Conservation (phyloP, 176 grass and related monocot species). For the Typha latifolia region DNA sequence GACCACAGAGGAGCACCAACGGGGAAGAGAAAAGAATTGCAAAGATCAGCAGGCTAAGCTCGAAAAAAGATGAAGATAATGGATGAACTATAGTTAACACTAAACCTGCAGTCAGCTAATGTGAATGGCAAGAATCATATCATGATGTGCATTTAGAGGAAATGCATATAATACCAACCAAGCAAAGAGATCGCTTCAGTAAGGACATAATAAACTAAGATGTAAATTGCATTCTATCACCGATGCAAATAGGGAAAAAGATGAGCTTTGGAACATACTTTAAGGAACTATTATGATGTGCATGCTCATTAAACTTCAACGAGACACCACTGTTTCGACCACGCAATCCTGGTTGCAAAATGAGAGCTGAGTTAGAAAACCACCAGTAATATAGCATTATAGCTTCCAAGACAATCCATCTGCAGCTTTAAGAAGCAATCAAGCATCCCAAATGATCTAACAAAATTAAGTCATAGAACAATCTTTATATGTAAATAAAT, state of each 20-base stretch:
- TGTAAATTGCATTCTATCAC: neutral
- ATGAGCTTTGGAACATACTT: conserved; percentile 27
- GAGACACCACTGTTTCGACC: conserved; percentile 16
- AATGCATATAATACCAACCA: neutral
- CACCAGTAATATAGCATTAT: conserved; percentile 2
- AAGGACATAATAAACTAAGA: neutral
- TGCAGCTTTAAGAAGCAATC: no score
- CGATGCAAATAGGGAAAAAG: conserved; percentile 10
- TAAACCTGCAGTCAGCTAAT: no score
- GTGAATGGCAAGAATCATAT: neutral
- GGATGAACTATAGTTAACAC: no score
- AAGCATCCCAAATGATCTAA: no score
- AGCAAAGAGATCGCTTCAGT: neutral
- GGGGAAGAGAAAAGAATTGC: no score
- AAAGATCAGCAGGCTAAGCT: no score
- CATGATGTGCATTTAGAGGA: neutral
- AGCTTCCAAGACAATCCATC: neutral
- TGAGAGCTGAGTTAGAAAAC: conserved; percentile 9
- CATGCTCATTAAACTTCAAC: conserved; percentile 14
- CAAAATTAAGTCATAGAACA: no score
- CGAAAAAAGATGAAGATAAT: no score
- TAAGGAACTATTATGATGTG: conserved; percentile 12
- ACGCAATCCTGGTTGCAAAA: conserved; percentile 25
- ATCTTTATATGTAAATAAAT: no score
- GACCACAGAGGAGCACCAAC: no score